phyloP scores from a whole-genome alignment of 163 green algal species.

The Picocystis sp. region DNA sequence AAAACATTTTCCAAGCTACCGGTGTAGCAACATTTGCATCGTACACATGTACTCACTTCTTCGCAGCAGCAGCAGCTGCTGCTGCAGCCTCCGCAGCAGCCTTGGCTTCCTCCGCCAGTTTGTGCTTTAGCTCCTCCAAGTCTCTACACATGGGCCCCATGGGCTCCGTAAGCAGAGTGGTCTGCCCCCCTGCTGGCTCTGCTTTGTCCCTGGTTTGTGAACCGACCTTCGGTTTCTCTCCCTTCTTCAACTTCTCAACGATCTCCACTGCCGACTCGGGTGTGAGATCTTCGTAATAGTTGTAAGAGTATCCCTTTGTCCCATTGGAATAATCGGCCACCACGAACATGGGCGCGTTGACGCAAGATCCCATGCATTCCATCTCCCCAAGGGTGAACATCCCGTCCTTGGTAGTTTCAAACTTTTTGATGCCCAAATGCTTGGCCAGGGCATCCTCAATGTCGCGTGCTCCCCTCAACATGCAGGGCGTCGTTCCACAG shows the following conservation, averaged over 20 bases:
- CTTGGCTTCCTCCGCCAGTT: conserved; percentile 1
- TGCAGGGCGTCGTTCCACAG: conserved; percentile 91
- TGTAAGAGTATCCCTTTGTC: conserved; percentile 87
- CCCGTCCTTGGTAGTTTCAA: conserved; percentile 83
- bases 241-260: conserved; percentile 59
- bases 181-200: conserved; percentile 46
- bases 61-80: background rate
- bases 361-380: conserved; percentile 99
- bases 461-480: conserved; percentile 58
- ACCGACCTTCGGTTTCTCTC: conserved; percentile 57
- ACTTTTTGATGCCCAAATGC: conserved; percentile 63
- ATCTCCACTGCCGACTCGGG: conserved; percentile 55
- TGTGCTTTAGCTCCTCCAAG: conserved; percentile 16
- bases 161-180: conserved; percentile 23
- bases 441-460: conserved; percentile 72
- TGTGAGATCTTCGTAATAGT: conserved; percentile 96
- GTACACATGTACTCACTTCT: no score
- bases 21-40: no score
- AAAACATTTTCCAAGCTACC: no score
- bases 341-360: conserved; percentile 97
- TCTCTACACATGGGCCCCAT: conserved; percentile 32
- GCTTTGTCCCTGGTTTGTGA: conserved; percentile 61
- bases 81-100: conserved; percentile 8
- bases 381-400: conserved; percentile 97
- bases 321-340: conserved; percentile 89